These are phyloP conservation scores for Kwoniella botswanensis DNA, from an alignment of 768 basidiomycete species.

Conservation along the genomic window DNA sequence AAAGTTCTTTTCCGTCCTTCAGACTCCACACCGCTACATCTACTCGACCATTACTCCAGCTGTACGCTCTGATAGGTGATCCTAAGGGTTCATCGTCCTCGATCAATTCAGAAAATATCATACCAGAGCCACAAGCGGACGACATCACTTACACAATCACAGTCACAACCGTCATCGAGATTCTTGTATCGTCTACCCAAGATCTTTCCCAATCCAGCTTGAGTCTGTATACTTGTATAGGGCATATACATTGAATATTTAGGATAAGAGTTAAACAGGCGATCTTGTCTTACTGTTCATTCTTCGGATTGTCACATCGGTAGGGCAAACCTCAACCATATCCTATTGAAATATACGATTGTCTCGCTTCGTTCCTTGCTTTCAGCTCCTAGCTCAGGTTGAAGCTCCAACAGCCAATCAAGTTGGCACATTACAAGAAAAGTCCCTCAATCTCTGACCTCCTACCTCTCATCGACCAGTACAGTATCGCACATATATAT, in stretches of 20 bases:
- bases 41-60: neutral
- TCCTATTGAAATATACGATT: neutral
- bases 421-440: conserved; percentile 1
- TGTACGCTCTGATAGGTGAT: no score
- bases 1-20: neutral
- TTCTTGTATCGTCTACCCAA: neutral
- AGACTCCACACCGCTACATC: neutral
- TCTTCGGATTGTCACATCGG: conserved; percentile 3
- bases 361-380: conserved; percentile 3
- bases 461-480: no score
- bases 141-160: neutral
- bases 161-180: neutral
- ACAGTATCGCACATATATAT: no score
- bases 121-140: neutral
- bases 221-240: no score
- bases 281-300: neutral
- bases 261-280: conserved; percentile 4
- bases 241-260: neutral
- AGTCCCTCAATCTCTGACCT: no score
- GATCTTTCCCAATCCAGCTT: neutral
- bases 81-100: neutral
- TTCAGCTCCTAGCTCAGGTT: neutral
- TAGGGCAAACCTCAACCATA: neutral
- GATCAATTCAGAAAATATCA: neutral
- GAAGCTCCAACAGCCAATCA: neutral